phyloP scores from a whole-genome alignment of 2,329 filamentous ascomycete genomes.

The Aspergillus proliferans region DNA sequence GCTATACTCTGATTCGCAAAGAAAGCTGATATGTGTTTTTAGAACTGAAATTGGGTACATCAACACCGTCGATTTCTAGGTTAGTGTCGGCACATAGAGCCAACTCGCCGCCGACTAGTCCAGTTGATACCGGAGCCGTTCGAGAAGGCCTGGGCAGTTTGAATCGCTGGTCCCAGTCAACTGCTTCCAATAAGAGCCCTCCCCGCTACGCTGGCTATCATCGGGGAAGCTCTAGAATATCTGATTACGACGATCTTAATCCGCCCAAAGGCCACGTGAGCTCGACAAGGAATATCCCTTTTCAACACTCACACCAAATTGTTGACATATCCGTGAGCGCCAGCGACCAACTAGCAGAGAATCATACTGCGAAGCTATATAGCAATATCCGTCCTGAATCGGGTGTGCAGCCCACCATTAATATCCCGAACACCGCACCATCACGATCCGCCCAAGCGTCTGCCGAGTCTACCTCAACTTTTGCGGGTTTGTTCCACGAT shows the following conservation, averaged over 20 bases:
- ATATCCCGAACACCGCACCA: not conserved
- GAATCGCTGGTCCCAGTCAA: slow-evolving; percentile 56
- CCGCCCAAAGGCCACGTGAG: slow-evolving; percentile 11
- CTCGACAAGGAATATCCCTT: slow-evolving; percentile 6
- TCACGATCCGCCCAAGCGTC: slow-evolving; percentile 10
- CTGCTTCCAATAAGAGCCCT: slow-evolving; percentile 41
- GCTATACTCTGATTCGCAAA: not conserved
- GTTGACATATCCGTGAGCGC: slow-evolving; percentile 1
- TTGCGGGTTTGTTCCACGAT: slow-evolving; percentile 8
- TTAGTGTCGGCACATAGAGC: not conserved
- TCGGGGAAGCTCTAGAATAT: slow-evolving; percentile 19
- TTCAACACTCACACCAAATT: slow-evolving; percentile 3
- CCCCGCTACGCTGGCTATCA: slow-evolving; percentile 18
- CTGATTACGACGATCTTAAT: slow-evolving; percentile 7
- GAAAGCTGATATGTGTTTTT: not conserved
- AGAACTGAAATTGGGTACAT: slow-evolving; percentile 1
- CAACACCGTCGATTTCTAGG: slow-evolving; percentile 5
- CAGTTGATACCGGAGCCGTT: slow-evolving; percentile 20
- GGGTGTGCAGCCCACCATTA: not conserved
- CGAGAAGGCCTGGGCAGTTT: slow-evolving; percentile 45
- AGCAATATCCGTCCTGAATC: not conserved
- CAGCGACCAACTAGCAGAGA: not conserved
- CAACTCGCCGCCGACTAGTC: slow-evolving; percentile 7
- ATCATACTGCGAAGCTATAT: not conserved
- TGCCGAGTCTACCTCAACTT: slow-evolving; percentile 9